Base-by-base conservation (phyloP, 179 eudicot species). In the Pouteria campechiana region DNA sequence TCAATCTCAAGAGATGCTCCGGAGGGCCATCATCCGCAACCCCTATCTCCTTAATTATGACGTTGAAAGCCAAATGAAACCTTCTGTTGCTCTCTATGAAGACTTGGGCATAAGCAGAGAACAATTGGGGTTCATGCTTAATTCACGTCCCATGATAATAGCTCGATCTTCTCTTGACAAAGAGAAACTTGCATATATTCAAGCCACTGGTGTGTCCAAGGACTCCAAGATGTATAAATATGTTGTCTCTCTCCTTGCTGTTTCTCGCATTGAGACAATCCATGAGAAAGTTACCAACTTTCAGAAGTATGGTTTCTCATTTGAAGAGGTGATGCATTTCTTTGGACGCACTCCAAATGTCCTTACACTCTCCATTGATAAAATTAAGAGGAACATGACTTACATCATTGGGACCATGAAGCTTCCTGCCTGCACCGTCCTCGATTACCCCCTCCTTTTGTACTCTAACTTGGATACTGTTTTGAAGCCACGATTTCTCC, bases 331-430 rank as follows among this genome's bases (percentile, higher is more conserved):
- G 37, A 47, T 79, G 30, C 23, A 49, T 17, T 55, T 75, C 25
- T 38, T 79, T 34, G 90, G 96, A 11, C 72, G 78, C 5, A 65
- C 69, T 41, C 87, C 94, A 3, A 41, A 69, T 19, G 0, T 74
- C 22, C 47, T 83, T 57, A 70, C 78, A 1, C 46, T 77, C 10
- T 79, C 94, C 1, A 48, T 66, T 24, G 87, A 83, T 32, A 87
- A 83, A 50, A 63, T 83, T 52, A 81, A 77, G 63, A 66, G 96
- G 45, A 69, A 77, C 59, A 79, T 83, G 96, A 74, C 78, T 25
- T 87, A 67, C 35, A 19, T 73, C 32, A 28, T 79, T 41, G 83
- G 74, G 21, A 72, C 65, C 15, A 64, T 87, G 83, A 76, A 66
- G 65, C 48, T 64, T 11, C 64, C 90, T 0, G 73, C 81, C 1